These are phyloP conservation scores for Colletotrichum eremochloae DNA, from an alignment of 2,329 filamentous ascomycete genomes.

Conservation along the genomic window DNA sequence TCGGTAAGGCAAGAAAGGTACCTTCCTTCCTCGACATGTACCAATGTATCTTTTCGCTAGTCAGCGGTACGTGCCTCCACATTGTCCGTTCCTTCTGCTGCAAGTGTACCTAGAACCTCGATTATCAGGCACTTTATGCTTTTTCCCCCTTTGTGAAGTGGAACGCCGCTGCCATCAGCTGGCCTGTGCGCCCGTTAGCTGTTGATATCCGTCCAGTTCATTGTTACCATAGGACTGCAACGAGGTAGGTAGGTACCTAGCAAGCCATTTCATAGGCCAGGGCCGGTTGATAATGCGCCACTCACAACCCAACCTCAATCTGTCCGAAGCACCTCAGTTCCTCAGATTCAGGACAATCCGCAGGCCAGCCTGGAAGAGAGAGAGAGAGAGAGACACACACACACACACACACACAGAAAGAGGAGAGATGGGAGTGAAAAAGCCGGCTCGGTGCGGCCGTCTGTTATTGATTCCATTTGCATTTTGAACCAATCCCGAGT, in stretches of 20 bases:
- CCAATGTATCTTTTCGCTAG: conserved; percentile 7
- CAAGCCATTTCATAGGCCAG: background rate
- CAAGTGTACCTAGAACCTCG: background rate
- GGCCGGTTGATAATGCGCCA: conserved; percentile 5
- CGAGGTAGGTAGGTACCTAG: conserved; percentile 1
- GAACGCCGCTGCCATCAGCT: conserved; percentile 26
- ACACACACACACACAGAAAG: background rate
- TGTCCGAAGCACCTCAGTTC: background rate
- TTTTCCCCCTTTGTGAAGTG: conserved; percentile 26
- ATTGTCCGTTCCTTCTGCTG: background rate
- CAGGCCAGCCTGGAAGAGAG: background rate
- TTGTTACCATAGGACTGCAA: background rate
- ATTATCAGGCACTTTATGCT: conserved; percentile 23
- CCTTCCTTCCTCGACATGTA: conserved; percentile 10
- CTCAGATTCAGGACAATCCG: background rate
- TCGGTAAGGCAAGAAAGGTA: conserved; percentile 33
- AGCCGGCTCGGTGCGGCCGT: conserved; percentile 1
- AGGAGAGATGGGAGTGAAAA: background rate
- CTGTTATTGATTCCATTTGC: background rate
- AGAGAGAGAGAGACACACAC: background rate
- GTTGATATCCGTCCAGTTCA: conserved; percentile 10
- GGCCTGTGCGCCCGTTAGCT: conserved; percentile 30
- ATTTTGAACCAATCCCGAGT: background rate
- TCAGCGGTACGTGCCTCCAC: background rate
- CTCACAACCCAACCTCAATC: conserved; percentile 2